Evolutionary conservation across 805 yeast species (phyloP).

Genomic region (Ogataea paraovalis): DNA sequence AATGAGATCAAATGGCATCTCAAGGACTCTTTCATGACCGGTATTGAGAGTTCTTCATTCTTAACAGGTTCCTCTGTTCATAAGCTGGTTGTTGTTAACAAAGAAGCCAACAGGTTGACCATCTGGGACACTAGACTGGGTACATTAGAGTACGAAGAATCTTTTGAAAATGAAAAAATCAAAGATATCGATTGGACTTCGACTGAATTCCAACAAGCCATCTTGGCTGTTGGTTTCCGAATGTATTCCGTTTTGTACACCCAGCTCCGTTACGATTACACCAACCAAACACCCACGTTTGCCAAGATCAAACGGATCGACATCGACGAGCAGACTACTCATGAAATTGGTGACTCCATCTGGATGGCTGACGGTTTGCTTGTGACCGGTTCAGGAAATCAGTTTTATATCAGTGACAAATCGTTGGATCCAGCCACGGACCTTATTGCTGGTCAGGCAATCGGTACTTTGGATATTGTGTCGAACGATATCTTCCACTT

Average conservation of each 20-base stretch:
- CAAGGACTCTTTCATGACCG: conserved; percentile 50
- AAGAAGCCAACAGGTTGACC: conserved; percentile 44
- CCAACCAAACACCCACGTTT: conserved; percentile 75
- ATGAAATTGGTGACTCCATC: conserved; percentile 80
- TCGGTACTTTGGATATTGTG: conserved; percentile 56
- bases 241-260: conserved; percentile 64
- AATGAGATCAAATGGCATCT: conserved; percentile 47
- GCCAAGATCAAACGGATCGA: conserved; percentile 71
- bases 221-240: conserved; percentile 76
- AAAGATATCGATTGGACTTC: conserved; percentile 88
- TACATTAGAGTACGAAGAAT: conserved; percentile 60
- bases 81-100: conserved; percentile 72
- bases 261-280: conserved; percentile 84
- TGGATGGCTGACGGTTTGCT: conserved; percentile 81
- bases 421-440: conserved; percentile 49
- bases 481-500: conserved; percentile 60
- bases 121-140: conserved; percentile 79
- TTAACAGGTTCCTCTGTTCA: conserved; percentile 73
- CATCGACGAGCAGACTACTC: conserved; percentile 67
- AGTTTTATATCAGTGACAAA: conserved; percentile 77
- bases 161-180: conserved; percentile 37
- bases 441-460: conserved; percentile 45
- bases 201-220: conserved; percentile 58
- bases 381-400: conserved; percentile 87
- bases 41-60: conserved; percentile 45